Evolutionary conservation across 257 asterid species (phyloP), one percentile per base, ranked within the genome.

Genomic region (Solanum etuberosum): DNA sequence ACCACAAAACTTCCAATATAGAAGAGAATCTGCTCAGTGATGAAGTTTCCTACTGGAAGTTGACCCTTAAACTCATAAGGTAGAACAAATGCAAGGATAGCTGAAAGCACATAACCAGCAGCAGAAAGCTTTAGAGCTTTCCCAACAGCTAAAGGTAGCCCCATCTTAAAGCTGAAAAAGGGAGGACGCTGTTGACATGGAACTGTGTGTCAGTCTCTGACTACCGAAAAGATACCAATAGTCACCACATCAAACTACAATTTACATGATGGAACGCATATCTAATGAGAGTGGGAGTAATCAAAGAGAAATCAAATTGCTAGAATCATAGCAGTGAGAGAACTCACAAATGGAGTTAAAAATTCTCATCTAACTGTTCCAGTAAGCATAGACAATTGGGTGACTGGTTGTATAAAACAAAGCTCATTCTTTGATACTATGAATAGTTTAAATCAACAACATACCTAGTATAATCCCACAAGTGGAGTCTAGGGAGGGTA

Each of bases 101-200:
- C 94, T 10, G 98, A 94, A 87, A 93, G 80, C 63, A 86, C 85
- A 86, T 88, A 93, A 87, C 96, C 96, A 80, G 87, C 89, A 86
- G 92, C 88, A 63, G 99, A 93, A 85, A 97, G 91, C 90, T 88
- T 94, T 10, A 94, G 88, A 86, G 98, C 96, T 90, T 83, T 93
- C 25, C 92, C 83, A 51, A 94, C 85, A 84, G 98, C 94, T 86
- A 88, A 86, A 32, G 95, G 96, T 90, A 97, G 90, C 23, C 97
- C 97, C 93, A 93, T 95, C 94, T 97, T 96, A 91, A 93, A 93
- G 93, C 96, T 93, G 91, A 95, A 97, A 95, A 94, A 95, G 38
- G 98, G 98, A 89, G 98, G 98, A 9, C 98, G 92, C 99, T 97
- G 98, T 91, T 51, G 65, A 88, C 29, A 92, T 46, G 85, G 84